Evolutionary conservation across 1,139 yeast species (phyloP), one percentile per base, ranked within the genome.

Genomic region (Hyphopichia pseudoburtonii): DNA sequence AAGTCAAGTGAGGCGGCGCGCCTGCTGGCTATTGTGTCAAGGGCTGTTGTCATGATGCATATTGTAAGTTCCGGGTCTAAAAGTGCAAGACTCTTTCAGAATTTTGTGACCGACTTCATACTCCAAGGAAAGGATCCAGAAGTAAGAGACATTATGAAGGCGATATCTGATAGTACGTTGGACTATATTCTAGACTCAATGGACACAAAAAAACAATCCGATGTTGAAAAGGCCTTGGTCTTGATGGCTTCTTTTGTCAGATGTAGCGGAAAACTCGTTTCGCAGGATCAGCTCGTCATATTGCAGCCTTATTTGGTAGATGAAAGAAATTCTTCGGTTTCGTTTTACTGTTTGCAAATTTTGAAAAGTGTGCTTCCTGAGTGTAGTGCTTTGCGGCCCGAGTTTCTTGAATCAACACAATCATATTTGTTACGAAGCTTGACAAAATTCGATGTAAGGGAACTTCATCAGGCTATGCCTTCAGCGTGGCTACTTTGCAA

Each of bases 391-490:
- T 60, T 84, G 28, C 70, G 82, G 37, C 71, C 76, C 0, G 70
- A 65, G 2, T 83, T 82, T 45, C 50, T 78, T 18, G 48, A 55
- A 14, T 71, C 72, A 3, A 66, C 82, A n/a, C 82, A 80, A 49
- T 52, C 67, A 0, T 68, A 76, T 8, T 51, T 86, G 19, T 56
- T 85, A 42, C 64, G 65, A 32, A 64, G 76, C 23, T 56, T 87
- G 32, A 81, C 89, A 2, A 82, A 74, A 44, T 73, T 82, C 54
- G 73, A 70, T 37, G 66, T 71, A 0, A 66, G 57, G 39, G 90
- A 85, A 47, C 57, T 86, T 11, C 78, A 76, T 19, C 81, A 80
- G 46, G 95, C 89, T 0, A 72, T 86, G 52, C 86, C 89, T 2
- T 70, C 86, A 40, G 60, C 78, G 5, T 80, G 88, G 83, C 58